These are phyloP conservation scores for Uronychia setigera DNA, from an alignment of 73 alveolate genomes.

Conservation along the genomic window DNA sequence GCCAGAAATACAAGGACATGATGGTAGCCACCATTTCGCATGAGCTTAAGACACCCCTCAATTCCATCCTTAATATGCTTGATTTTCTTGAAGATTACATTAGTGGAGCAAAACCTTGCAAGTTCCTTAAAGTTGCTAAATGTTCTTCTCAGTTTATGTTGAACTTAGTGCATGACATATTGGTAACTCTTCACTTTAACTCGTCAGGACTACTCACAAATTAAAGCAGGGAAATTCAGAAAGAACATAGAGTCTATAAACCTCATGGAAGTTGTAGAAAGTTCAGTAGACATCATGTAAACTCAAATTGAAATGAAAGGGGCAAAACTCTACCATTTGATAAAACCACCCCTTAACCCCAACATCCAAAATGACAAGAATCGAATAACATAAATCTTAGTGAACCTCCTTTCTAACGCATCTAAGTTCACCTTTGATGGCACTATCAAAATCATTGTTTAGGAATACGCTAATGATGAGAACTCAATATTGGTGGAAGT, in stretches of 20 bases:
- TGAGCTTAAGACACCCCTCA: slow-evolving; percentile 65
- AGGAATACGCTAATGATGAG: no score
- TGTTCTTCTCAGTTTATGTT: slow-evolving; percentile 34
- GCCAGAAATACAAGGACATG: slow-evolving; percentile 27
- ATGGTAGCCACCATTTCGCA: slow-evolving; percentile 63
- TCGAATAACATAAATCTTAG: slow-evolving; percentile 46
- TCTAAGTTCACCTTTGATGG: slow-evolving; percentile 49
- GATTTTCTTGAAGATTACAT: slow-evolving; percentile 11
- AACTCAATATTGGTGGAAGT: slow-evolving; percentile 9
- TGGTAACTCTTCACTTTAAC: not conserved
- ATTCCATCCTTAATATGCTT: slow-evolving; percentile 40
- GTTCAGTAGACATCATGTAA: slow-evolving; percentile 1
- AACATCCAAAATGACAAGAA: slow-evolving; percentile 27
- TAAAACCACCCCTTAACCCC: not conserved
- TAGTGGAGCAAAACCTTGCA: slow-evolving; percentile 1
- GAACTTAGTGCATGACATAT: slow-evolving; percentile 56
- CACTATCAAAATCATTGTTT: no score
- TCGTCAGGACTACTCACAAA: slow-evolving; percentile 41
- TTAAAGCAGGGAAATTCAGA: slow-evolving; percentile 57
- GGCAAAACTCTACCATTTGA: not conserved
- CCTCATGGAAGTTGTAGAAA: slow-evolving; percentile 27
- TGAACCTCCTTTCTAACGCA: slow-evolving; percentile 59
- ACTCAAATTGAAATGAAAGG: slow-evolving; percentile 4
- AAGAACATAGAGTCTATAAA: slow-evolving; percentile 18
- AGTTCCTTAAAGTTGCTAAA: slow-evolving; percentile 27